phyloP scores from a whole-genome alignment of 176 grass and related monocot species.

The Rhynchospora pubera region DNA sequence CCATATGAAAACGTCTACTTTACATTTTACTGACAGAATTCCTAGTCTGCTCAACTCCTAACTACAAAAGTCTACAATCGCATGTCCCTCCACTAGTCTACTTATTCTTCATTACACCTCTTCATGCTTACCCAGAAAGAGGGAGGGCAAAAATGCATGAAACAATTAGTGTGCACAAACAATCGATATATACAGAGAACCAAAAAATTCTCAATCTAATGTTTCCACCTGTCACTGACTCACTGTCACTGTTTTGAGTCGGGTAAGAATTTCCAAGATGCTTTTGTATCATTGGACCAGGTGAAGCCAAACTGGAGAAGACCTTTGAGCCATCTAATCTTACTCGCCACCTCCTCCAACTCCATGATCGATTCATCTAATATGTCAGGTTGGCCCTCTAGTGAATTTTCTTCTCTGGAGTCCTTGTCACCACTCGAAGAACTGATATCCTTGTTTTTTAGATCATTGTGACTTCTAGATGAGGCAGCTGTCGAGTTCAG shows the following conservation, averaged over 20 bases:
- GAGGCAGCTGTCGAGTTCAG: background rate
- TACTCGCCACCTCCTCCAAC: constrained; percentile 26
- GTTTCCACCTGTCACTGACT: background rate
- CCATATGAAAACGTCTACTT: background rate
- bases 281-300: constrained; percentile 22
- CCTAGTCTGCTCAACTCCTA: background rate
- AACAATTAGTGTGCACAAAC: background rate
- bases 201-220: background rate
- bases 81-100: background rate
- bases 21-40: background rate
- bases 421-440: background rate
- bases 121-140: background rate
- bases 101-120: background rate
- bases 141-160: background rate
- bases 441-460: background rate
- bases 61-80: background rate
- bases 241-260: background rate
- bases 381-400: background rate
- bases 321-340: constrained; percentile 32
- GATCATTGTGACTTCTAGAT: background rate
- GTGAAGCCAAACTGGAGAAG: constrained; percentile 13
- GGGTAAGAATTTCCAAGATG: constrained; percentile 22
- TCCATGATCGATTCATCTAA: constrained; percentile 19
- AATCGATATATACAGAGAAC: background rate
- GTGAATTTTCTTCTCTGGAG: background rate